These are phyloP conservation scores for Umbelopsis ramanniana DNA, from an alignment of 192 early-diverging fungal species.

Conservation along the genomic window DNA sequence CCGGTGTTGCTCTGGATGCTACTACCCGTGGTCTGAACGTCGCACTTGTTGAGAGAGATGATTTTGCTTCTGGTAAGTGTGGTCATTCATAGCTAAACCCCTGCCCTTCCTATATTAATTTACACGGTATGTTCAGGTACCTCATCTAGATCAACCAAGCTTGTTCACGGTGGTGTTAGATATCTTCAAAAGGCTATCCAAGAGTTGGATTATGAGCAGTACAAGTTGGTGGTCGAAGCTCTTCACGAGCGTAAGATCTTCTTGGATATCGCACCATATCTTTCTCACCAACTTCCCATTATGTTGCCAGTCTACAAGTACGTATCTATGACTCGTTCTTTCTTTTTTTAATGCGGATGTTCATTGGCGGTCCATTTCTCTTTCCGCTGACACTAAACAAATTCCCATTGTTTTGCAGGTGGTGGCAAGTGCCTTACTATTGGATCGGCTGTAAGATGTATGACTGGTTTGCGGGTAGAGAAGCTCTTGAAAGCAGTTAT, in stretches of 20 bases:
- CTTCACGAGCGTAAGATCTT: slow-evolving; percentile 94
- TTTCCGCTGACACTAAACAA: too few relatives aligned
- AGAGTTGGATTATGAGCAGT: slow-evolving; percentile 95
- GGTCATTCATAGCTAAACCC: neutral
- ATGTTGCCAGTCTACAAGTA: slow-evolving; percentile 93
- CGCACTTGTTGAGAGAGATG: slow-evolving; percentile 94
- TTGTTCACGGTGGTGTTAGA: slow-evolving; percentile 96
- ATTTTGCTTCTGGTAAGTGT: slow-evolving; percentile 80
- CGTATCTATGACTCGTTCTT: slow-evolving; percentile 22
- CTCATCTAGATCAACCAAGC: slow-evolving; percentile 89
- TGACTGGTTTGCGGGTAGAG: slow-evolving; percentile 85
- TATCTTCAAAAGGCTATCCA: slow-evolving; percentile 96
- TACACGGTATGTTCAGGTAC: slow-evolving; percentile 62
- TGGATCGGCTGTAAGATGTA: slow-evolving; percentile 94
- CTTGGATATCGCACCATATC: slow-evolving; percentile 94
- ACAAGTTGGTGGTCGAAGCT: slow-evolving; percentile 93
- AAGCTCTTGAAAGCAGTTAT: slow-evolving; percentile 83
- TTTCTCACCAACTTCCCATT: slow-evolving; percentile 91
- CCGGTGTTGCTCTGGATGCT: slow-evolving; percentile 91
- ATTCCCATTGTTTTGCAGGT: slow-evolving; percentile 48
- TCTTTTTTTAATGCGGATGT: neutral
- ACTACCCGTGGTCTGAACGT: slow-evolving; percentile 90
- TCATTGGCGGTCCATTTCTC: too few relatives aligned
- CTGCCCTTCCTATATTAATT: neutral
- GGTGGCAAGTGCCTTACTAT: slow-evolving; percentile 98